A percentile compares a stretch with the other conserved stretches of the same genome.
Conservation (phyloP, 164 flowering plant species). For the Pachysandra terminalis region DNA sequence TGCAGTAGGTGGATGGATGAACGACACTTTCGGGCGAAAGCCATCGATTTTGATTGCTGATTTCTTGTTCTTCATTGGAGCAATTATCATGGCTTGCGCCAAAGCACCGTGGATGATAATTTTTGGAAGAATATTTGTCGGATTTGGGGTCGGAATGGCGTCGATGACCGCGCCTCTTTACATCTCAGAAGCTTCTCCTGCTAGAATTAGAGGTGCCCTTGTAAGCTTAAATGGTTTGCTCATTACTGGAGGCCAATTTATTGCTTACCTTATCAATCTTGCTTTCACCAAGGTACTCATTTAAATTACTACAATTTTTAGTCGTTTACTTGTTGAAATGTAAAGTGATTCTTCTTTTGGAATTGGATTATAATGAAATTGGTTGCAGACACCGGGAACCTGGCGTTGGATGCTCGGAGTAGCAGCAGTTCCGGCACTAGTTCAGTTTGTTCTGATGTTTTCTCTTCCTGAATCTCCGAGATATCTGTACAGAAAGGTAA, state of each 20-base stretch:
- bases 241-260: constrained; percentile 82
- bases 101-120: constrained; percentile 60
- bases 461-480: constrained; percentile 90
- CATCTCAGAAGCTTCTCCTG: constrained; percentile 89
- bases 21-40: constrained; percentile 62
- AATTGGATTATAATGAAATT: not conserved
- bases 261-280: constrained; percentile 68
- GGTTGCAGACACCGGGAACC: constrained; percentile 53
- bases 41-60: constrained; percentile 67
- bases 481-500: constrained; percentile 78
- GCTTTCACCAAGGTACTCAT: constrained; percentile 61
- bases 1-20: constrained; percentile 76
- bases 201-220: constrained; percentile 83
- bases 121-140: constrained; percentile 69
- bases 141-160: constrained; percentile 90
- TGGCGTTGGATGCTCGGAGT: constrained; percentile 98
- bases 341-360: not conserved
- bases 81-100: constrained; percentile 73
- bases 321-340: not conserved
- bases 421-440: constrained; percentile 69
- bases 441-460: constrained; percentile 72
- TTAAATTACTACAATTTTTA: too few species aligned
- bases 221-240: constrained; percentile 79
- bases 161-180: constrained; percentile 91
- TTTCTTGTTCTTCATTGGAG: constrained; percentile 65